A percentile compares a stretch with the other conserved stretches of the same genome.
These are phyloP conservation scores for Fusarium floridanum DNA, from an alignment of 2,329 filamentous ascomycete genomes.

Conservation along the genomic window DNA sequence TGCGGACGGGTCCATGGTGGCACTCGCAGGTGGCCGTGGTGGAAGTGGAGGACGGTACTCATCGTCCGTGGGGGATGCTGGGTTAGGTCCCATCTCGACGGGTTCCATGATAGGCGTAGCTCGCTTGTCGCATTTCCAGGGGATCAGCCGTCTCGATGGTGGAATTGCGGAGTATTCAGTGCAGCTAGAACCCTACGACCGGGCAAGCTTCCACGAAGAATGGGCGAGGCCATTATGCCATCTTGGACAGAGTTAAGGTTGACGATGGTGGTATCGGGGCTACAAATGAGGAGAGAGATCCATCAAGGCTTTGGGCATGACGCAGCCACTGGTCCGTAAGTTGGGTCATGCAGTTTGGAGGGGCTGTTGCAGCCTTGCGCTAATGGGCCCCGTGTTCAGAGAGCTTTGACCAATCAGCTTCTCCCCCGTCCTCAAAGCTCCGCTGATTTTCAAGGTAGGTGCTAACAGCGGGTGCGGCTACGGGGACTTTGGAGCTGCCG, in stretches of 20 bases:
- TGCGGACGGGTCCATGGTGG: constrained; percentile 55
- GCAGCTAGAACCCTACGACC: constrained; percentile 29
- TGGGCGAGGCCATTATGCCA: constrained; percentile 47
- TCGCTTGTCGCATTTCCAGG: constrained; percentile 47
- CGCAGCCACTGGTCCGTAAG: constrained; percentile 4
- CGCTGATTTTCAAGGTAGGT: constrained; percentile 23
- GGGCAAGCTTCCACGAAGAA: constrained; percentile 17
- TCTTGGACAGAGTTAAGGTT: constrained; percentile 44
- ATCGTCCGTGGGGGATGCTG: constrained; percentile 50
- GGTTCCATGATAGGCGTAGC: constrained; percentile 31
- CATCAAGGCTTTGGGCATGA: constrained; percentile 23
- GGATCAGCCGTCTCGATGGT: constrained; percentile 13
- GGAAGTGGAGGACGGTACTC: constrained; percentile 68
- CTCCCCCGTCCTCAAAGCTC: neutral
- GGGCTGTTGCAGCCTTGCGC: constrained; percentile 46
- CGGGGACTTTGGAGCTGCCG: constrained; percentile 22
- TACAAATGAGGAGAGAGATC: constrained; percentile 28
- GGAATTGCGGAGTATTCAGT: neutral
- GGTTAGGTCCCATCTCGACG: constrained; percentile 48
- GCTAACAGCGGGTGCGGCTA: constrained; percentile 23
- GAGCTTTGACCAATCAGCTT: constrained; percentile 42
- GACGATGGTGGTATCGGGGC: constrained; percentile 10
- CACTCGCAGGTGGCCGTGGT: constrained; percentile 60
- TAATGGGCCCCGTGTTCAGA: constrained; percentile 25
- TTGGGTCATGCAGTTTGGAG: constrained; percentile 31